Evolutionary conservation across 1,284 basidiomycete genomes (phyloP).

Genomic region (Cryptococcus sp.): DNA sequence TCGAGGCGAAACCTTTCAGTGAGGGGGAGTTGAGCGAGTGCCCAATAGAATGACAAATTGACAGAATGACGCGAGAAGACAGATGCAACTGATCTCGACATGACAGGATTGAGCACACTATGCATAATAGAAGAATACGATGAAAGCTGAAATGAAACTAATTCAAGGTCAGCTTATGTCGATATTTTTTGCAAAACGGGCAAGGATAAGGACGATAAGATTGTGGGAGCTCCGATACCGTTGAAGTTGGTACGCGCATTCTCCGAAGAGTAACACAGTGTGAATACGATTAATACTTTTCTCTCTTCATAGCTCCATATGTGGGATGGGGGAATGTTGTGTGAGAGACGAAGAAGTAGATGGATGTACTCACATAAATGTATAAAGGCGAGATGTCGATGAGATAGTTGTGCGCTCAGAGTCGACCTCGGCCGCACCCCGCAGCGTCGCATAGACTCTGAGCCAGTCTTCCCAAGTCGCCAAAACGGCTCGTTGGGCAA

Average conservation of each 20-base stretch:
- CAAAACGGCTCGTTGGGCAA: slow-evolving; percentile 11
- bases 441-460: slow-evolving; percentile 8
- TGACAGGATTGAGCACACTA: background rate
- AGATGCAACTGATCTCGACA: too few species aligned
- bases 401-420: slow-evolving; percentile 13
- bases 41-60: background rate
- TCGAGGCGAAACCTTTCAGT: slow-evolving; percentile 39
- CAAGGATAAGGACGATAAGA: slow-evolving; percentile 11
- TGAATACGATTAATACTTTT: slow-evolving; percentile 54
- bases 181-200: too few species aligned
- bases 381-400: background rate
- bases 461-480: slow-evolving; percentile 15
- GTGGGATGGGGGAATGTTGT: slow-evolving; percentile 10
- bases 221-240: slow-evolving; percentile 49
- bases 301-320: slow-evolving; percentile 42
- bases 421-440: slow-evolving; percentile 1
- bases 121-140: background rate
- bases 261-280: slow-evolving; percentile 50
- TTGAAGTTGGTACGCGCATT: slow-evolving; percentile 49
- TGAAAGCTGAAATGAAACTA: background rate
- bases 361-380: slow-evolving; percentile 21
- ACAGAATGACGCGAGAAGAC: background rate
- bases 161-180: too few species aligned
- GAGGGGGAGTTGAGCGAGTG: slow-evolving; percentile 27
- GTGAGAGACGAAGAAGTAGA: background rate